Base-by-base conservation (phyloP, 2,329 filamentous ascomycete species). In the Xylariaceae sp. region DNA sequence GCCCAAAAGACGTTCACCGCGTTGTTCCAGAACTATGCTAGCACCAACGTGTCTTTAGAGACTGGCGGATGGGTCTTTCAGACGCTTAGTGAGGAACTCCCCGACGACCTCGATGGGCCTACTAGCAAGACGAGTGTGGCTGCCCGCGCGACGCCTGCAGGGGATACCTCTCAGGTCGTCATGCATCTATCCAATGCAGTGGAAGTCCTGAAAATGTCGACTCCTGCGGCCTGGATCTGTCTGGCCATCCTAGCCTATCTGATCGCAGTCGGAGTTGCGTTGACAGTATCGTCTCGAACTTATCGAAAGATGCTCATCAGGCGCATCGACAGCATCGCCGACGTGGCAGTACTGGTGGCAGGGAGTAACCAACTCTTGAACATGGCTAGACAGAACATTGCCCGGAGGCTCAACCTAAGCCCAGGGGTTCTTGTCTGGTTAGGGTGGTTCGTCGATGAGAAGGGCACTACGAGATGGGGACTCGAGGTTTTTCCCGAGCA, bases 1-100 rank as follows among this genome's bases (percentile, higher is more conserved):
- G 47, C 44, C 2, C 31, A 47, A 21, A n/a, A 26, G 12, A 40
- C 47, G 11, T 50, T 50, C 34, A 15, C 39, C n/a, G 14, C 39
- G 19, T 7, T 47, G n/a, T 50, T 38, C 17, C 41, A 50, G 28
- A 38, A 47, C 17, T 47, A 43, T 21, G 41, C 38, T 9, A 47
- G 37, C 33, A 34, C 36, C 11, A 36, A 47, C 11, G 6, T 47
- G 12, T 41, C 41, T 12, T 19, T 41, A 3, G 28, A 19, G 1
- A 36, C 2, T 9, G 44, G 47, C 5, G 41, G 44, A 2, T 47
- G 45, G 9, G 47, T 31, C 8, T 47, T 36, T 11, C 33, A 36
- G 13, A 4, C 27, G 2, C 3, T 32, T 1, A 11, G 17, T 11
- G 31, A 29, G n/a, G 15, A 16, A 11, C 37, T 40, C 3, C 24